A percentile compares a stretch with the other conserved stretches of the same genome.
These are phyloP conservation scores for Dactylellina parvicollis DNA, from an alignment of 2,329 filamentous ascomycete genomes.

Conservation along the genomic window DNA sequence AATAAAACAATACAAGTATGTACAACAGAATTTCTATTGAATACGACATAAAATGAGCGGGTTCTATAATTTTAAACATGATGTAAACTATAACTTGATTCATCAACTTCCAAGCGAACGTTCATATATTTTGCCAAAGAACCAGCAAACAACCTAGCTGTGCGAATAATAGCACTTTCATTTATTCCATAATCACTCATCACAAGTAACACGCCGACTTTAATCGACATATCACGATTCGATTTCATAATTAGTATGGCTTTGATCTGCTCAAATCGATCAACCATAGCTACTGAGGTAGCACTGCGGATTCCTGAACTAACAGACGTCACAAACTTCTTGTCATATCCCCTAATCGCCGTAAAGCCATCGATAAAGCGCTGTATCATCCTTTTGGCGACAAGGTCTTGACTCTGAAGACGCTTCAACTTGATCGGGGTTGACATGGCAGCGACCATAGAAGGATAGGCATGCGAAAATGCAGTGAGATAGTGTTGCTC, in stretches of 20 bases:
- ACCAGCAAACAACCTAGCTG: slow-evolving; percentile 2
- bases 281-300: background rate
- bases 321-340: background rate
- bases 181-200: background rate
- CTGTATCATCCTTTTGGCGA: background rate
- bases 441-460: background rate
- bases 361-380: background rate
- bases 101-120: background rate
- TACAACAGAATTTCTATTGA: no score
- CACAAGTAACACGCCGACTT: slow-evolving; percentile 7
- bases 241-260: slow-evolving; percentile 22
- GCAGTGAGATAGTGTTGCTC: slow-evolving; percentile 3
- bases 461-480: slow-evolving; percentile 9
- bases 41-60: no score
- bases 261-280: background rate
- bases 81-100: slow-evolving; percentile 6
- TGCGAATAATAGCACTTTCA: background rate
- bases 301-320: slow-evolving; percentile 13
- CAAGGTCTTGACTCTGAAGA: background rate
- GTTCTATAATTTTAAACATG: slow-evolving; percentile 1
- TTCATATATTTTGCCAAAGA: slow-evolving; percentile 18
- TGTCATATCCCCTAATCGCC: background rate
- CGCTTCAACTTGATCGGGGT: background rate
- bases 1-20: no score
- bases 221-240: slow-evolving; percentile 2